Conservation (phyloP, 768 basidiomycete genomes). For the Rhizopogon rudus region DNA sequence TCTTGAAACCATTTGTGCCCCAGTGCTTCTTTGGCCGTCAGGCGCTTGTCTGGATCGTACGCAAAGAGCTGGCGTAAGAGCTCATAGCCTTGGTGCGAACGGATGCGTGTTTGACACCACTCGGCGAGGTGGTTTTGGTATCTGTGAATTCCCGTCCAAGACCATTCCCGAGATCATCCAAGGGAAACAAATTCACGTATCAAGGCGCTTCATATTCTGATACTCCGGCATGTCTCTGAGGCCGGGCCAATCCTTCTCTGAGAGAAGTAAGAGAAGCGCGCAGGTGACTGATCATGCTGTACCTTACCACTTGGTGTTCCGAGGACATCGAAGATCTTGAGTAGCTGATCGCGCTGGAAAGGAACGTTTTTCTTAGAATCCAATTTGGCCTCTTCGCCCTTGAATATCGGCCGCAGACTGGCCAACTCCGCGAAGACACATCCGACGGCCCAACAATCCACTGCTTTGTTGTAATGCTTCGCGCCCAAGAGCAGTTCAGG, state of each 20-base stretch:
- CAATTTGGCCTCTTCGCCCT: slow-evolving; percentile 97
- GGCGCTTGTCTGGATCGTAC: slow-evolving; percentile 85
- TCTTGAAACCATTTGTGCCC: slow-evolving; percentile 90
- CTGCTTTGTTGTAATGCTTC: slow-evolving; percentile 95
- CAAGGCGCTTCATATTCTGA: slow-evolving; percentile 72
- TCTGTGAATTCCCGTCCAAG: slow-evolving; percentile 25
- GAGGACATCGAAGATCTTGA: slow-evolving; percentile 94
- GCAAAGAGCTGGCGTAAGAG: slow-evolving; percentile 82
- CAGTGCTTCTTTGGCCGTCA: slow-evolving; percentile 80
- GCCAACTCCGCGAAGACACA: slow-evolving; percentile 97
- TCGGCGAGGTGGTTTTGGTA: slow-evolving; percentile 57
- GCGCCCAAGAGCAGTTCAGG: slow-evolving; percentile 95
- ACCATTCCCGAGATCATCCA: slow-evolving; percentile 1
- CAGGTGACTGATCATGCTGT: not conserved
- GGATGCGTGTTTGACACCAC: slow-evolving; percentile 72
- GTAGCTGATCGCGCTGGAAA: slow-evolving; percentile 91
- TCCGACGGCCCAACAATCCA: slow-evolving; percentile 97
- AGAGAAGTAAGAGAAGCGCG: not conserved
- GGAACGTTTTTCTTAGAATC: slow-evolving; percentile 97
- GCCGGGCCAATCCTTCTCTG: slow-evolving; percentile 87
- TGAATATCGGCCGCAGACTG: slow-evolving; percentile 93
- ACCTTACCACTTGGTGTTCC: slow-evolving; percentile 80
- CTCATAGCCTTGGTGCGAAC: slow-evolving; percentile 64
- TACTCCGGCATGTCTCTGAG: slow-evolving; percentile 87
- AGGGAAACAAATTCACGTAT: slow-evolving; percentile 44